phyloP scores from a whole-genome alignment of 495 filamentous ascomycete genomes.

The Hapsidospora chrysogenum region DNA sequence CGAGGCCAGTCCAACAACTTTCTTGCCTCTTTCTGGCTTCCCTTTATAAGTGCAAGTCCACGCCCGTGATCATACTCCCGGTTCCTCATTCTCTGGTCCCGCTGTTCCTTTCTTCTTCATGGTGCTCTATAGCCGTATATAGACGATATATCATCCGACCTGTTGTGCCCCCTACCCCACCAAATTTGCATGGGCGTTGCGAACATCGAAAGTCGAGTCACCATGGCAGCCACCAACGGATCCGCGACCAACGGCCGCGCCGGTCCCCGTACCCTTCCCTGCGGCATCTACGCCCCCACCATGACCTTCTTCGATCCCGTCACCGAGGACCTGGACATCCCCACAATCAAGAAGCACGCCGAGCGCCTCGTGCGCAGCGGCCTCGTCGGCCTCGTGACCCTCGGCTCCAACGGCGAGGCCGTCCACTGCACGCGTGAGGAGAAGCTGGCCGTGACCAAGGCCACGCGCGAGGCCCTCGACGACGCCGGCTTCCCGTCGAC shows the following conservation, averaged over 20 bases:
- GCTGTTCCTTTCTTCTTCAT: slow-evolving; percentile 6
- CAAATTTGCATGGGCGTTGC: neutral
- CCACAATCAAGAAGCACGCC: slow-evolving; percentile 61
- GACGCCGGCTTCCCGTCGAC: slow-evolving; percentile 60
- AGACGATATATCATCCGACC: slow-evolving; percentile 4
- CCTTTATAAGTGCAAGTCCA: no score
- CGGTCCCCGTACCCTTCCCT: slow-evolving; percentile 47
- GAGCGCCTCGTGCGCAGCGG: slow-evolving; percentile 68
- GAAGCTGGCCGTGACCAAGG: slow-evolving; percentile 56
- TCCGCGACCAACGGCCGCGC: slow-evolving; percentile 21
- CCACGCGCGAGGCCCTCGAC: slow-evolving; percentile 70
- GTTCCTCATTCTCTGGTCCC: no score
- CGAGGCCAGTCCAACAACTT: no score
- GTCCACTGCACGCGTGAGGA: slow-evolving; percentile 65
- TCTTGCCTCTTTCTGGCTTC: no score
- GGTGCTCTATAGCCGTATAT: slow-evolving; percentile 6
- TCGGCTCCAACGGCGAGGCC: slow-evolving; percentile 84
- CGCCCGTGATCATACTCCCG: no score
- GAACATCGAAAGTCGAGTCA: no score
- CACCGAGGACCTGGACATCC: slow-evolving; percentile 71
- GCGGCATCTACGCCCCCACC: slow-evolving; percentile 77
- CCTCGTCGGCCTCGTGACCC: slow-evolving; percentile 63
- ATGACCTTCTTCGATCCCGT: slow-evolving; percentile 79
- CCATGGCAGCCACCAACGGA: slow-evolving; percentile 23
- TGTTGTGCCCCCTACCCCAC: slow-evolving; percentile 1